Conservation (phyloP, 148 eudicot genomes). For the Fagopyrum homotropicum region DNA sequence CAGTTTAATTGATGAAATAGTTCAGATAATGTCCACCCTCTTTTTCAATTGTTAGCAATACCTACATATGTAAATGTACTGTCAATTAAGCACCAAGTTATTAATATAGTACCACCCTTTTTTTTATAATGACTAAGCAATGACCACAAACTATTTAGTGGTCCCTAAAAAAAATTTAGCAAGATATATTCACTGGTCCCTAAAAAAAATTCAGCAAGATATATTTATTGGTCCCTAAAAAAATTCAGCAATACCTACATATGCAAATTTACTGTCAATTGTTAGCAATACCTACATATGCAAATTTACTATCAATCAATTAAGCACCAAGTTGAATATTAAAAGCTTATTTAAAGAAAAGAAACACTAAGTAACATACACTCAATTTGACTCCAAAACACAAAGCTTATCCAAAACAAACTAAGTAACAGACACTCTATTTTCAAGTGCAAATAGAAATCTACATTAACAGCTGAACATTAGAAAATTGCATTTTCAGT, state of each 20-base stretch:
- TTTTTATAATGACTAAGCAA: constrained; percentile 3
- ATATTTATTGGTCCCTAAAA: constrained; percentile 10
- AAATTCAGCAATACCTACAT: constrained; percentile 4
- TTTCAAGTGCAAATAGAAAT: too few species aligned
- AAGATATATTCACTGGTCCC: constrained; percentile 8
- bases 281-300: constrained; percentile 3
- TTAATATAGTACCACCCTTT: constrained; percentile 4
- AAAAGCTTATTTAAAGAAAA: background rate
- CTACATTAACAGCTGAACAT: background rate
- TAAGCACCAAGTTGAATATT: background rate
- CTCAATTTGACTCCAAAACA: too few species aligned
- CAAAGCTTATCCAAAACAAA: too few species aligned
- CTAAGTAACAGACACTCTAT: too few species aligned
- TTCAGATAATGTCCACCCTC: background rate
- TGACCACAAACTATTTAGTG: constrained; percentile 6
- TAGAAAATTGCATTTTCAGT: background rate
- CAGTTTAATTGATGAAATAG: constrained; percentile 19
- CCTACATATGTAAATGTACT: background rate
- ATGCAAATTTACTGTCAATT: too few species aligned
- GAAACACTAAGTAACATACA: too few species aligned
- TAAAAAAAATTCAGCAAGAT: constrained; percentile 7
- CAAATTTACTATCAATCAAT: constrained; percentile 1
- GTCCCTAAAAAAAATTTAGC: constrained; percentile 10
- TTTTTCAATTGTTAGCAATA: constrained; percentile 7
- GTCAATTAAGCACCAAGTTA: background rate